Evolutionary conservation across 1,139 yeast genomes (phyloP), one percentile per base, ranked within the genome.

Genomic region (Cylindricascospora bacillispora): DNA sequence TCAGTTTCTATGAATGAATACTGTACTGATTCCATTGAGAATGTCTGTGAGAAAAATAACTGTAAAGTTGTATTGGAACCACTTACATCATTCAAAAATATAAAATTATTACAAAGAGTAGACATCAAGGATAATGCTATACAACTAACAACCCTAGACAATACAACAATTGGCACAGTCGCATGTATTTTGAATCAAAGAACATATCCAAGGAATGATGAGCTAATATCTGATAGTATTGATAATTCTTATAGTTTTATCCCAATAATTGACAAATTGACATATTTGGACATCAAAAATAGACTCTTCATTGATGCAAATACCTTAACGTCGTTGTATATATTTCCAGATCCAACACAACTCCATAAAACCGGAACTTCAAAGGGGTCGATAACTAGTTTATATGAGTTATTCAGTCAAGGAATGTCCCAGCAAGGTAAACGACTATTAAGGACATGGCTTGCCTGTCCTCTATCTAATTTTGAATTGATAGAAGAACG

Each of bases 381-480:
- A n/a, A n/a, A n/a, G n/a, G n/a, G n/a, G n/a, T n/a, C n/a, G n/a
- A n/a, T n/a, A n/a, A n/a, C n/a, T n/a, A 48, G 56, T 3, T 24
- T 57, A 2, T 43, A 38, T 11, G 50, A 50, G 9, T 29, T 57
- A 9, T 29, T 60, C 4, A 38, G 47, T 28, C 40, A 43, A 14
- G 53, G 59, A 1, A 45, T 47, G 5, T 47, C 64, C 0, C 41
- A 41, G 3, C 37, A 49, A 9, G 62, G 66, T 0, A 43, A 44
- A 20, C 36, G 39, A 11, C 32, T 59, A 3, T 35, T 63, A 22
- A 47, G 42, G 22, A 41, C 45, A 4, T 60, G 63, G 61, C 36
- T 63, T 11, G 31, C 50, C 12, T 49, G 54, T 22, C 68, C 68
- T 0, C 38, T 59, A 3, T 39, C 45, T 2, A 40, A 56, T 17